These are phyloP conservation scores for Suillus luteus DNA, from an alignment of 768 basidiomycete genomes.

Conservation along the genomic window DNA sequence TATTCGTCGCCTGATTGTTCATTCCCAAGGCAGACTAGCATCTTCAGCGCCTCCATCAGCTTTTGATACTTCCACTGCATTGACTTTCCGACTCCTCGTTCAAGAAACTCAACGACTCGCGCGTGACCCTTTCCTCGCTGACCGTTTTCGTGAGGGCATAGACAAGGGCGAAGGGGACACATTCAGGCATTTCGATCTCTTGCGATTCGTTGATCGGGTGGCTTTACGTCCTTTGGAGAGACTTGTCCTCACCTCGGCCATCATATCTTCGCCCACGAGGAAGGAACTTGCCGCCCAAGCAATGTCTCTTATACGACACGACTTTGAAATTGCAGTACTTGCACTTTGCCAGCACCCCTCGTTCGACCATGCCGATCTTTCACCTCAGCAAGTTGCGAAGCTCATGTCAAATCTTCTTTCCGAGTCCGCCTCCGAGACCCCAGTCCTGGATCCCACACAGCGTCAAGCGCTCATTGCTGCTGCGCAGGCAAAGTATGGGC, in stretches of 20 bases:
- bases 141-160: conserved; percentile 87
- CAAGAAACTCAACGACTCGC: conserved; percentile 89
- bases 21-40: conserved; percentile 73
- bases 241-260: conserved; percentile 73
- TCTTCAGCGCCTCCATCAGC: conserved; percentile 60
- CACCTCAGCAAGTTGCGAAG: conserved; percentile 72
- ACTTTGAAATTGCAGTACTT: conserved; percentile 78
- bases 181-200: conserved; percentile 81
- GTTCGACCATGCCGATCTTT: conserved; percentile 80
- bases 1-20: conserved; percentile 91
- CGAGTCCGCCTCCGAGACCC: conserved; percentile 66
- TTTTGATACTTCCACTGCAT: conserved; percentile 72
- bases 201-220: conserved; percentile 80
- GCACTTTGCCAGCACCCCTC: conserved; percentile 78
- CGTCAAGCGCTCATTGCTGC: conserved; percentile 75
- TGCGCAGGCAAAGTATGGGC: conserved; percentile 78
- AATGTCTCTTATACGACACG: conserved; percentile 63
- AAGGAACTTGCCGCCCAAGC: conserved; percentile 64
- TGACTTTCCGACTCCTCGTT: conserved; percentile 82
- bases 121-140: conserved; percentile 87
- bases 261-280: conserved; percentile 63
- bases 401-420: conserved; percentile 80
- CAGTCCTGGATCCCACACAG: conserved; percentile 71
- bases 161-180: conserved; percentile 86
- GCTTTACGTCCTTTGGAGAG: conserved; percentile 80